Evolutionary conservation across 176 grass and related monocot genomes (phyloP).

Genomic region (Saccharum officinarum): DNA sequence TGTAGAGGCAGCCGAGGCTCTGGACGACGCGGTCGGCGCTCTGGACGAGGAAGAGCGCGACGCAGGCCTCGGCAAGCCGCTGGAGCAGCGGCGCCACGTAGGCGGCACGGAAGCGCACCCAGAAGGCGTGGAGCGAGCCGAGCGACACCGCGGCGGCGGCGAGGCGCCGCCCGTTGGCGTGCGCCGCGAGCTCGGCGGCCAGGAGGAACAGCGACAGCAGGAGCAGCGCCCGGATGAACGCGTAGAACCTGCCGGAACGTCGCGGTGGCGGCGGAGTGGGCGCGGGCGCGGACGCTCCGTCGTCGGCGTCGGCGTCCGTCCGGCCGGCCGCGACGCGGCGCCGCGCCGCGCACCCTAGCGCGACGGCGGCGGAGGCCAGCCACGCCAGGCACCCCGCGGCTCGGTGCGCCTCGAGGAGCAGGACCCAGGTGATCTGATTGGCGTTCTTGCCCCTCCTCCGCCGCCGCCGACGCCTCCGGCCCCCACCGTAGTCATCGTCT

Average conservation of each 20-base stretch:
- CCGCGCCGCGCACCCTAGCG: slow-evolving; percentile 53
- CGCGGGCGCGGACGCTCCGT: not conserved
- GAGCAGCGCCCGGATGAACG: slow-evolving; percentile 56
- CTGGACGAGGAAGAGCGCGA: slow-evolving; percentile 87
- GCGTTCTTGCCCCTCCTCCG: slow-evolving; percentile 59
- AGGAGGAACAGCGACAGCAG: slow-evolving; percentile 58
- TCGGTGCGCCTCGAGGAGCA: slow-evolving; percentile 88
- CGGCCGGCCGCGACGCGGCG: slow-evolving; percentile 54
- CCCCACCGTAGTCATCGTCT: not conserved
- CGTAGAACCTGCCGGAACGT: slow-evolving; percentile 52
- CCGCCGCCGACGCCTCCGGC: not conserved
- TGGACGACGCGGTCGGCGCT: slow-evolving; percentile 76
- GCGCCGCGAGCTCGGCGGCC: slow-evolving; percentile 54
- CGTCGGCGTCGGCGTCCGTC: slow-evolving; percentile 40
- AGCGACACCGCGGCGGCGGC: not conserved
- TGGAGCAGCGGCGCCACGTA: slow-evolving; percentile 81
- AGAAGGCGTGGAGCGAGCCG: slow-evolving; percentile 50
- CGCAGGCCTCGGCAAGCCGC: slow-evolving; percentile 71
- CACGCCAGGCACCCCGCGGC: slow-evolving; percentile 74
- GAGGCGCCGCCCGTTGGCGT: slow-evolving; percentile 36
- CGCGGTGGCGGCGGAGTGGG: not conserved
- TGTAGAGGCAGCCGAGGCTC: slow-evolving; percentile 81
- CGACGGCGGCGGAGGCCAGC: slow-evolving; percentile 53
- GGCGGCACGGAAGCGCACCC: slow-evolving; percentile 59
- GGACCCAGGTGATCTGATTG: slow-evolving; percentile 90